Conservation (phyloP, 1,284 basidiomycete species). For the Cryptococcus deneoformans region DNA sequence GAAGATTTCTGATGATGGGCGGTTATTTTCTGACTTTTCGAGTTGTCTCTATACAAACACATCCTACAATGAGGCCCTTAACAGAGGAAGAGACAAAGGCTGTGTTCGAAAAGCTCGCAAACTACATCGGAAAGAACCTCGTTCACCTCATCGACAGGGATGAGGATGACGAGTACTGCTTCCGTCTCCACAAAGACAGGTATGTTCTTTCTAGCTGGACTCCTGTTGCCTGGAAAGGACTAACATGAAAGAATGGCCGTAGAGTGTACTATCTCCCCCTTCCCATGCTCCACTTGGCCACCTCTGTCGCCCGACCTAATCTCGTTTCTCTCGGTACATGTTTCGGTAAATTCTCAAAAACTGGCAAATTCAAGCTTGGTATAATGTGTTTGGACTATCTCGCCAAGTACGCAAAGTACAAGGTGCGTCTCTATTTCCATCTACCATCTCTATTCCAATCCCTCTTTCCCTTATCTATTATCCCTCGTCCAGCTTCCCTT, state of each 20-base stretch:
- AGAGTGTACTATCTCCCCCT: conserved; percentile 86
- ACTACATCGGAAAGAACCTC: conserved; percentile 53
- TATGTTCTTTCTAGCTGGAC: conserved; percentile 19
- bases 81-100: conserved; percentile 53
- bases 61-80: conserved; percentile 34
- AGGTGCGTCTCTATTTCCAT: conserved; percentile 57
- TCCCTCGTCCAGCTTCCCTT: too few relatives aligned
- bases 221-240: background rate
- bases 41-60: background rate
- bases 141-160: conserved; percentile 52
- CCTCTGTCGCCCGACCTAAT: conserved; percentile 88
- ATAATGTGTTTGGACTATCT: conserved; percentile 91
- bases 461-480: background rate
- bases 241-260: background rate
- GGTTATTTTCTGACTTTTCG: background rate
- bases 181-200: conserved; percentile 83
- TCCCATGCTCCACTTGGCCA: conserved; percentile 85
- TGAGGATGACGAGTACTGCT: conserved; percentile 63
- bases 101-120: conserved; percentile 52
- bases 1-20: conserved; percentile 1
- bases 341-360: conserved; percentile 97
- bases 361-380: conserved; percentile 96
- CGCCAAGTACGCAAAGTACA: conserved; percentile 97
- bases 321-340: conserved; percentile 94
- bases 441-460: background rate